Evolutionary conservation across 2,329 filamentous ascomycete species (phyloP).

Genomic region (Fusarium scirpi): DNA sequence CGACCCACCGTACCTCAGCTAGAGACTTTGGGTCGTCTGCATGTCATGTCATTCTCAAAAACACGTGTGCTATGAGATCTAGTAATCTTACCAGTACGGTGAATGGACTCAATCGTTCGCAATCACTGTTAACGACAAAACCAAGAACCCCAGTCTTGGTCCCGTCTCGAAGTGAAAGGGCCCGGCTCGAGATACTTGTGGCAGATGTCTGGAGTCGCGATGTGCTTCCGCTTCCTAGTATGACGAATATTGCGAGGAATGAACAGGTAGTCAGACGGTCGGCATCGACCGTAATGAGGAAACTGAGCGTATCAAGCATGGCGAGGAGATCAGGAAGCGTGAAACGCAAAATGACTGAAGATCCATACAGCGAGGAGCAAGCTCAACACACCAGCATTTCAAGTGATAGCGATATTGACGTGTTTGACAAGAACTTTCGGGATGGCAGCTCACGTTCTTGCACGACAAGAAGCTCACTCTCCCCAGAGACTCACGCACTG

Average conservation of each 20-base stretch:
- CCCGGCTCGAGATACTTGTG: conserved; percentile 79
- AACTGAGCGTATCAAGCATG: conserved; percentile 85
- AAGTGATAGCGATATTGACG: conserved; percentile 20
- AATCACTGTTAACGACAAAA: conserved; percentile 79
- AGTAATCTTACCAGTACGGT: conserved; percentile 54
- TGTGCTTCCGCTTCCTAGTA: conserved; percentile 83
- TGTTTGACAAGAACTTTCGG: conserved; percentile 14
- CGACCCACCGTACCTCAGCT: conserved; percentile 82
- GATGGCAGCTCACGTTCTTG: conserved; percentile 23
- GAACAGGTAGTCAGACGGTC: conserved; percentile 81
- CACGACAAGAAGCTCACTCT: conserved; percentile 19
- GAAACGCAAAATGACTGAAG: conserved; percentile 36
- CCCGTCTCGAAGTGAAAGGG: conserved; percentile 79
- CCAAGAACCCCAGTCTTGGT: conserved; percentile 76
- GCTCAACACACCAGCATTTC: conserved; percentile 24
- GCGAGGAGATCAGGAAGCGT: conserved; percentile 76
- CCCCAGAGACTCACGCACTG: conserved; percentile 16
- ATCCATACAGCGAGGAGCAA: conserved; percentile 8
- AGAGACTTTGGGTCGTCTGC: conserved; percentile 75
- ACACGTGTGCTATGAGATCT: conserved; percentile 78
- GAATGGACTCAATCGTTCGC: conserved; percentile 77
- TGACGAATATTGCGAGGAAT: conserved; percentile 72
- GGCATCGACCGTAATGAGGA: conserved; percentile 89
- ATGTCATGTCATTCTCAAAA: conserved; percentile 86
- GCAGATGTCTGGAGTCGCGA: conserved; percentile 88